Percentiles rank a stretch among this genome's conserved stretches.
Evolutionary conservation across 164 flowering plant species (phyloP).

Genomic region (Taxillus chinensis): DNA sequence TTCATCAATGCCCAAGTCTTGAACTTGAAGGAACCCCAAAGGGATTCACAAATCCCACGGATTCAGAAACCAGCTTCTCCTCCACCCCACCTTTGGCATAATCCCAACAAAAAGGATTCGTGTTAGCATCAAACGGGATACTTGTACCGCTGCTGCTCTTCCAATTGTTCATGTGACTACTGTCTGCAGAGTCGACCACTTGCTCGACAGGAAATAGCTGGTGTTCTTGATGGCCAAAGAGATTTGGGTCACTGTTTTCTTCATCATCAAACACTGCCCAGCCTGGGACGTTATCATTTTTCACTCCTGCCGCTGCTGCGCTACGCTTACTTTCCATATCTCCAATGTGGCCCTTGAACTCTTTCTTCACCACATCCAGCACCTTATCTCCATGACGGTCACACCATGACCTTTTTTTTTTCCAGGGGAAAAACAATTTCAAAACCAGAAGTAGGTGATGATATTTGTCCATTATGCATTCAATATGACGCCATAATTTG

Average conservation of each 20-base stretch:
- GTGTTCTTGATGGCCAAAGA: neutral
- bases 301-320: conserved; percentile 6
- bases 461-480: no score
- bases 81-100: conserved; percentile 1
- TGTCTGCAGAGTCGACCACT: neutral
- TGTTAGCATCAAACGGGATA: neutral
- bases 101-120: conserved; percentile 21
- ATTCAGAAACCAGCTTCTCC: conserved; percentile 16
- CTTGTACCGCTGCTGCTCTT: conserved; percentile 1
- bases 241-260: neutral
- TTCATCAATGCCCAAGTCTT: conserved; percentile 9
- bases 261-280: neutral
- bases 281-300: no score
- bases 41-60: conserved; percentile 23
- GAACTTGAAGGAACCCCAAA: conserved; percentile 25
- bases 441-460: no score
- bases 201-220: conserved; percentile 7
- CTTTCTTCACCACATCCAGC: conserved; percentile 71
- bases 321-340: conserved; percentile 48
- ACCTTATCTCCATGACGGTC: conserved; percentile 74
- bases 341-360: conserved; percentile 71
- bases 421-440: neutral
- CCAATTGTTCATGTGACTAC: neutral
- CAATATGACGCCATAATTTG: no score
- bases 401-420: conserved; percentile 50